A percentile compares a stretch with the other conserved stretches of the same genome.
phyloP scores from a whole-genome alignment of 1,284 basidiomycete species.

The Trichosporon inkin region DNA sequence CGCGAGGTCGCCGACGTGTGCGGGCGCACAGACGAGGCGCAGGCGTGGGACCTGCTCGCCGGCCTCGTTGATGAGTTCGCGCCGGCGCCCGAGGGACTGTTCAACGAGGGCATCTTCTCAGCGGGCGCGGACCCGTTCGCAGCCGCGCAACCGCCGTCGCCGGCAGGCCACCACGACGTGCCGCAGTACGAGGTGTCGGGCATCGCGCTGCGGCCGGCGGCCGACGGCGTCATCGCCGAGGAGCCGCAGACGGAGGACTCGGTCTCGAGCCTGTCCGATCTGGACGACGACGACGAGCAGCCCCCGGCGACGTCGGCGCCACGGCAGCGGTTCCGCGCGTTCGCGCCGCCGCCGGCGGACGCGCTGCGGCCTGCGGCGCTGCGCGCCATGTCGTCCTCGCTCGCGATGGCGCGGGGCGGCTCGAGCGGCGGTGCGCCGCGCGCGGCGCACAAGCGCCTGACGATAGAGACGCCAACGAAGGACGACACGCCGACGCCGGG shows the following conservation, averaged over 20 bases:
- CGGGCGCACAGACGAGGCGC: slow-evolving; percentile 60
- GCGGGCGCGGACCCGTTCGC: neutral
- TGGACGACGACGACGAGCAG: neutral
- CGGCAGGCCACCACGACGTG: slow-evolving; percentile 1
- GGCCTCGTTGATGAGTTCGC: slow-evolving; percentile 55
- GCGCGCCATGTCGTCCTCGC: neutral
- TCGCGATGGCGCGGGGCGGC: neutral
- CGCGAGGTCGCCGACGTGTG: slow-evolving; percentile 58
- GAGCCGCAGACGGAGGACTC: slow-evolving; percentile 1
- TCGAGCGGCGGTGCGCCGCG: neutral
- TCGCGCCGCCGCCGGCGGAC: slow-evolving; percentile 19
- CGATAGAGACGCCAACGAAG: slow-evolving; percentile 18
- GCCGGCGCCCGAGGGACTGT: slow-evolving; percentile 21
- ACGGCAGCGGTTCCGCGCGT: slow-evolving; percentile 20
- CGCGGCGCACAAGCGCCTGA: slow-evolving; percentile 9
- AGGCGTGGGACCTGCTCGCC: slow-evolving; percentile 65
- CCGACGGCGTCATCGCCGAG: slow-evolving; percentile 7
- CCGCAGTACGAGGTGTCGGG: slow-evolving; percentile 4
- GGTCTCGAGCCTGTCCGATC: neutral
- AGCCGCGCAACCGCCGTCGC: slow-evolving; percentile 5
- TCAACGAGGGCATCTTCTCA: slow-evolving; percentile 30
- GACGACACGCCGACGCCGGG: slow-evolving; percentile 17
- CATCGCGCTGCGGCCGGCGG: slow-evolving; percentile 9
- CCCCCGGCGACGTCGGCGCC: neutral
- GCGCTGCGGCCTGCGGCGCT: neutral